A percentile compares a stretch with the other conserved stretches of the same genome.
Evolutionary conservation across 148 eudicot genomes (phyloP).

Genomic region (Spergularia bocconei): DNA sequence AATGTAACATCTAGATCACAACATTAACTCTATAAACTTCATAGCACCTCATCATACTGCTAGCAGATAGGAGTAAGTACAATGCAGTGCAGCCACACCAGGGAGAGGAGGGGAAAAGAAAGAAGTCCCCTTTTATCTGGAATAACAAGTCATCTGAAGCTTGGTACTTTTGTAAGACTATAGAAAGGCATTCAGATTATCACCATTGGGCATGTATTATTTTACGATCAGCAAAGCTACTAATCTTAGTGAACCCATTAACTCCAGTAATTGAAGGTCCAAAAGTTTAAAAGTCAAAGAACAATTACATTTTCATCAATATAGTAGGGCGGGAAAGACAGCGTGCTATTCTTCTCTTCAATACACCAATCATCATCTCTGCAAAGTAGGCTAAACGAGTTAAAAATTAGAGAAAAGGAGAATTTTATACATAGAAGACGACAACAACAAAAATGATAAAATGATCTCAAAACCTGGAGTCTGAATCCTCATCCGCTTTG

Average conservation of each 20-base stretch:
- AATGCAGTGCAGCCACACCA: background rate
- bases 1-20: no score
- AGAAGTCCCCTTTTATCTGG: background rate
- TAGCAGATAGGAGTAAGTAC: background rate
- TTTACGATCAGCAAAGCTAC: background rate
- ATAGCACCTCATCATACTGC: background rate
- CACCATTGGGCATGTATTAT: background rate
- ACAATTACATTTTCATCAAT: slow-evolving; percentile 96
- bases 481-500: slow-evolving; percentile 57
- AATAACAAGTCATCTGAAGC: background rate
- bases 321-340: slow-evolving; percentile 91
- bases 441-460: background rate
- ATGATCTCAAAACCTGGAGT: slow-evolving; percentile 49
- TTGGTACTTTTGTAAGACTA: background rate
- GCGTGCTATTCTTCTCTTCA: slow-evolving; percentile 70
- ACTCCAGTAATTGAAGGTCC: background rate
- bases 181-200: background rate
- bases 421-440: background rate
- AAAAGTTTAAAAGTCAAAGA: slow-evolving; percentile 24
- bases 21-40: no score
- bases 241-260: background rate
- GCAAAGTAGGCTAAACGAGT: slow-evolving; percentile 35
- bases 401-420: slow-evolving; percentile 11
- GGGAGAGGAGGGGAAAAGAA: background rate
- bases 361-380: slow-evolving; percentile 89